A percentile compares a stretch with the other conserved stretches of the same genome.
These are phyloP conservation scores for Gomphus sp. DNA, from an alignment of 1,284 basidiomycete species.

Conservation along the genomic window DNA sequence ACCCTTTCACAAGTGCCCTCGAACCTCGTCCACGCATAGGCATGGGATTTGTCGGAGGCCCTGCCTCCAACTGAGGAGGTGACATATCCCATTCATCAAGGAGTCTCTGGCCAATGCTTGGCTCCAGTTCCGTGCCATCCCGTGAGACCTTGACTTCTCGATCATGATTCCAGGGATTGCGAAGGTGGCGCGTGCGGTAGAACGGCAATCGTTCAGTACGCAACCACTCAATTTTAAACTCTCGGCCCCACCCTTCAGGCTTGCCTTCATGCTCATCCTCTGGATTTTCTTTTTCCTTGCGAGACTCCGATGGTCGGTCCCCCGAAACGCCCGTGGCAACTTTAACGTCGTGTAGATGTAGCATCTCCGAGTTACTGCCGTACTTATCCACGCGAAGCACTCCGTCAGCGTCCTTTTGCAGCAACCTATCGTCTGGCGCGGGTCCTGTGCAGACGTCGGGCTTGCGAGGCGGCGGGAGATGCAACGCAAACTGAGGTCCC, in stretches of 20 bases:
- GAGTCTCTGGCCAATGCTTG: slow-evolving; percentile 62
- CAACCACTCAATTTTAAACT: slow-evolving; percentile 85
- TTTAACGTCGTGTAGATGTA: slow-evolving; percentile 11
- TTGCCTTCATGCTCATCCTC: slow-evolving; percentile 21
- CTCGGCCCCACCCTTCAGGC: slow-evolving; percentile 49
- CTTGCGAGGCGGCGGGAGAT: background rate
- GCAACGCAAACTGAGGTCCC: background rate
- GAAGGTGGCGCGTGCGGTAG: slow-evolving; percentile 64
- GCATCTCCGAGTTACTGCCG: slow-evolving; percentile 13
- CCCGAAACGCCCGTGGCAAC: slow-evolving; percentile 8
- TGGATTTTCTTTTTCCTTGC: background rate
- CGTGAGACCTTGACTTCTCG: slow-evolving; percentile 87
- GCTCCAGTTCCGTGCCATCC: slow-evolving; percentile 90
- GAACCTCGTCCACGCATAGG: background rate
- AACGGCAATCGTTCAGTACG: slow-evolving; percentile 72
- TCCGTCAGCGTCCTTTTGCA: background rate
- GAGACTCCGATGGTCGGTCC: background rate
- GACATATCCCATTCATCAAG: slow-evolving; percentile 67
- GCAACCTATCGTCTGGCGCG: background rate
- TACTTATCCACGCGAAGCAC: background rate
- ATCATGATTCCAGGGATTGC: slow-evolving; percentile 91
- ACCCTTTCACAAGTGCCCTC: background rate
- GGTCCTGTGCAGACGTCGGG: no score
- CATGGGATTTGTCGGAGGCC: background rate
- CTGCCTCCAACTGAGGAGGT: background rate